These are phyloP conservation scores for Tetracentron sinense DNA, from an alignment of 164 flowering plant genomes.

Conservation along the genomic window DNA sequence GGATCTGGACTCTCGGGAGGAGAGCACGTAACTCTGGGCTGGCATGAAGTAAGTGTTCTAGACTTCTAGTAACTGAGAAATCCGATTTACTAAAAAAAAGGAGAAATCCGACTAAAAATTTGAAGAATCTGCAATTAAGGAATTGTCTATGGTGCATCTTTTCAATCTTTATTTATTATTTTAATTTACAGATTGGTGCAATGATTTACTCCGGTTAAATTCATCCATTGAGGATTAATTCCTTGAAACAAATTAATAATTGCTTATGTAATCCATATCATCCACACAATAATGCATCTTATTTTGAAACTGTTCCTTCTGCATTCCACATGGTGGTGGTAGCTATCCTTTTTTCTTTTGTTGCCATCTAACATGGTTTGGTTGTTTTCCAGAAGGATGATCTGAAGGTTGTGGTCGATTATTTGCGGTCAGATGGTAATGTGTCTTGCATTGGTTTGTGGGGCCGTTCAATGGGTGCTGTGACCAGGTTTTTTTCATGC, in stretches of 20 bases:
- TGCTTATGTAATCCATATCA: background rate
- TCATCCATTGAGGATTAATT: background rate
- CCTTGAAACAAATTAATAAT: background rate
- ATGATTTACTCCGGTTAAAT: no score
- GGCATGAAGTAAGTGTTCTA: constrained; percentile 85
- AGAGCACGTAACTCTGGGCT: constrained; percentile 88
- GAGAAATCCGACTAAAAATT: no score
- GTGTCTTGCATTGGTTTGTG: constrained; percentile 92
- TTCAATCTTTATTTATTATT: background rate
- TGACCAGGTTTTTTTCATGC: constrained; percentile 61
- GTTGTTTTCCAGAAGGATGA: constrained; percentile 79
- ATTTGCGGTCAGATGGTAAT: constrained; percentile 73
- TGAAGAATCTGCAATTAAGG: background rate
- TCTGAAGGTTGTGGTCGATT: constrained; percentile 77
- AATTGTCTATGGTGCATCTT: no score
- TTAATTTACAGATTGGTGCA: background rate
- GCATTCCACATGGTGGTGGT: background rate
- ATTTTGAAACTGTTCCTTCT: background rate
- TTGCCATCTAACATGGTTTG: constrained; percentile 8
- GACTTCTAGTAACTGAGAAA: background rate
- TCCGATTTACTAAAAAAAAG: background rate
- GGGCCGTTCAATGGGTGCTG: constrained; percentile 99
- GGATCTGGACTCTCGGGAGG: constrained; percentile 99
- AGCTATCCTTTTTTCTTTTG: background rate
- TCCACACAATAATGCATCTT: background rate